These are phyloP conservation scores for Brassica nigra DNA, from an alignment of 345 rosid species.

Conservation along the genomic window DNA sequence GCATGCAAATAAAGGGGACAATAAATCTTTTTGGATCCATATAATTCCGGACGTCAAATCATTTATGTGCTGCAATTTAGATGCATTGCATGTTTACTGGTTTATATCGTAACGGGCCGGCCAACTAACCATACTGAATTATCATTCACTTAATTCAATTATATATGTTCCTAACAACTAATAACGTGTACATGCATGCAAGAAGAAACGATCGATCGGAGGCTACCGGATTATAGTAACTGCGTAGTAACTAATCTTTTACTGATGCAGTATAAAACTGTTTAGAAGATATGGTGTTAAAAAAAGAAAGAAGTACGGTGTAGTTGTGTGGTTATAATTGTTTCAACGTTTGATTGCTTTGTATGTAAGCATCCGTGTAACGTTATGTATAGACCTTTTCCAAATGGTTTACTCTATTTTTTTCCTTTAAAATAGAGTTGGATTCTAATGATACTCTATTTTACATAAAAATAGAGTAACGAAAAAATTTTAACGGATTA, in stretches of 20 bases:
- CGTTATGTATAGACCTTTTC: background rate
- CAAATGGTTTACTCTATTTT: no score
- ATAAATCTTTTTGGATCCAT: slow-evolving; percentile 16
- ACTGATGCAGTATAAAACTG: background rate
- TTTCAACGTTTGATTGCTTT: background rate
- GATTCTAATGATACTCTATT: no score
- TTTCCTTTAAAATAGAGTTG: no score
- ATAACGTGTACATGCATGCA: background rate
- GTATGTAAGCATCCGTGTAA: background rate
- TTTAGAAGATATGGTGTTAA: background rate
- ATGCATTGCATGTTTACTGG: background rate
- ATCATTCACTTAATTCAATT: background rate
- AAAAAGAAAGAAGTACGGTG: background rate
- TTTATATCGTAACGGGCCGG: background rate
- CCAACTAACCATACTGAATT: background rate
- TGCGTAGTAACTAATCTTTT: background rate
- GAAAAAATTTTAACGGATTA: no score
- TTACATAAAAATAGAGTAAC: no score
- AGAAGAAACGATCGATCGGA: background rate
- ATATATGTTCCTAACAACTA: background rate
- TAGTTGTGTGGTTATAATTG: background rate
- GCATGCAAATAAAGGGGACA: slow-evolving; percentile 33
- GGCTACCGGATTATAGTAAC: background rate
- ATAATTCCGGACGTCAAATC: slow-evolving; percentile 23
- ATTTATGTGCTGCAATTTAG: slow-evolving; percentile 19